Evolutionary conservation across 805 yeast species (phyloP), one percentile per base, ranked within the genome.

Genomic region (Yarrowia bubula): DNA sequence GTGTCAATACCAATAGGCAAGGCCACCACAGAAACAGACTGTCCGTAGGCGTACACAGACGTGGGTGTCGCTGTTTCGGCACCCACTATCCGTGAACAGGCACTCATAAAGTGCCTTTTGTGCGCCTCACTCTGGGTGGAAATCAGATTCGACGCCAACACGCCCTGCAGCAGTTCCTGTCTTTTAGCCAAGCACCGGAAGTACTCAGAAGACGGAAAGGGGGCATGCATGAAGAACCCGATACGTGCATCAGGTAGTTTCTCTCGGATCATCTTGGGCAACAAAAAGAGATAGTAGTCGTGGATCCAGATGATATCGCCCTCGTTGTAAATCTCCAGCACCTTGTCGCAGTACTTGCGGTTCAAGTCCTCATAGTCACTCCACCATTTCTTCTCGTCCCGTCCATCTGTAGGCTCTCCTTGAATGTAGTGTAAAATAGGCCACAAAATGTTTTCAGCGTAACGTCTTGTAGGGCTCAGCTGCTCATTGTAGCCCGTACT

Each of bases 171-270:
- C 62, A 95, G 79, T 72, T 89, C 88, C 66, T 86, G 82, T 69
- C 99, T 83, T 75, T 90, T 89, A 43, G 97, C 87, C 39, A 96
- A 76, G 70, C 96, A 89, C 68, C 98, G 83, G 78, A 95, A 91
- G 75, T 92, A 92, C 76, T 95, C 99, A 15, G 92, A 87, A 31
- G 96, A 86, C 11, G 98, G 97, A 81, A 93, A 92, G n/a, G 98
- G 97, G 2, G 90, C 83, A 75, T 92, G 97, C 69, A 92, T 76
- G 75, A 84, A 92, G 63, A 89, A 84, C 13, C 93, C 95, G 69
- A 92, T 88, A 67, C 80, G 79, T 6, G 90, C 89, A 65, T 87
- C 84, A 1, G 90, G 90, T 58, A 88, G 80, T 71, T 83, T 85
- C 88, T 87, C 86, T 69, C 96, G 82, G 68, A 92, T 77, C 75